Conservation (phyloP, 208 protist species). For the Crithidia fasciculata region DNA sequence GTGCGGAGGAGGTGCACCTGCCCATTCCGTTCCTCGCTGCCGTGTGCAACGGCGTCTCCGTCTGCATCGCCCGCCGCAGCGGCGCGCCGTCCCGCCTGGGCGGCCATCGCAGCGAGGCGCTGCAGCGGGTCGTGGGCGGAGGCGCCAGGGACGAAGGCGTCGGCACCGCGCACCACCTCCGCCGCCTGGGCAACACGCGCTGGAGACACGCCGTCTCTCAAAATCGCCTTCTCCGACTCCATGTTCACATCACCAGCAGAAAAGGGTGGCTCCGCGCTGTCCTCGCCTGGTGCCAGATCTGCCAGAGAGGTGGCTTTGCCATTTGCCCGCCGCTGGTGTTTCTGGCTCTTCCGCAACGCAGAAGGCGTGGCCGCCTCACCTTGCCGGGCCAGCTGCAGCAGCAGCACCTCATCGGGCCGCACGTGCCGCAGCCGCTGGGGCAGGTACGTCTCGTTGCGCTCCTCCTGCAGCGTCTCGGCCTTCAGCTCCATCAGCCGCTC, state of each 20-base stretch:
- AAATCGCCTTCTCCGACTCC: constrained; percentile 16
- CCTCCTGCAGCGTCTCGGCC: constrained; percentile 68
- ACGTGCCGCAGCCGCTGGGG: constrained; percentile 63
- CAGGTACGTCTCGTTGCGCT: constrained; percentile 81
- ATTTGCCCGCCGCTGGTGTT: background rate
- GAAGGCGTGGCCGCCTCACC: background rate
- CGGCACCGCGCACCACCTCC: constrained; percentile 12
- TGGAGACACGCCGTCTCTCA: constrained; percentile 31
- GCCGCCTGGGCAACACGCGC: constrained; percentile 11
- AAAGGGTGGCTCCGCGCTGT: background rate
- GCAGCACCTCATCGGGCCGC: constrained; percentile 40
- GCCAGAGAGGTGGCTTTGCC: constrained; percentile 41
- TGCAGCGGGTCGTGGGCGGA: constrained; percentile 26
- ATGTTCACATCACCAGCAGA: background rate
- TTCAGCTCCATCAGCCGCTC: constrained; percentile 91
- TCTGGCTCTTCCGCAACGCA: background rate
- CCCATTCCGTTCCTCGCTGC: constrained; percentile 15
- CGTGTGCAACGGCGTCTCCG: background rate
- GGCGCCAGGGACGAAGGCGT: constrained; percentile 33
- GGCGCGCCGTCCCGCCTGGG: constrained; percentile 7
- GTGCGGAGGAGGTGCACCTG: constrained; percentile 75
- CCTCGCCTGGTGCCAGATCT: constrained; percentile 35
- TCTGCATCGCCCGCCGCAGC: background rate
- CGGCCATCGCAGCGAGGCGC: constrained; percentile 18
- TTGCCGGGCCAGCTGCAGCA: constrained; percentile 24